Evolutionary conservation across 768 basidiomycete genomes (phyloP).

Genomic region (Leccinum arenicola): DNA sequence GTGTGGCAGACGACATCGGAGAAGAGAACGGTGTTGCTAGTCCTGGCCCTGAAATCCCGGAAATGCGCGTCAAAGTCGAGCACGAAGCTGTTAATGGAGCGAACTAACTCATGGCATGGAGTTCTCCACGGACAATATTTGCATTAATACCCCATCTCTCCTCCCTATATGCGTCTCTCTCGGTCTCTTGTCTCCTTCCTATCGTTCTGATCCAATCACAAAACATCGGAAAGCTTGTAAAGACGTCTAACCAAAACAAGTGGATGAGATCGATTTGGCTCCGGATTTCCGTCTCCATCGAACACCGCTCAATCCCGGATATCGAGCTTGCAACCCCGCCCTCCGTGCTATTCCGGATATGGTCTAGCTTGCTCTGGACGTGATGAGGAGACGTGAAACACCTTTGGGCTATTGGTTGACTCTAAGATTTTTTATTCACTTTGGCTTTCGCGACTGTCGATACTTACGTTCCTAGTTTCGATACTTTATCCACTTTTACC

Average conservation of each 20-base stretch:
- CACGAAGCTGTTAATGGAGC: constrained; percentile 25
- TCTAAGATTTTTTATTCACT: constrained; percentile 46
- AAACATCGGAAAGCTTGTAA: constrained; percentile 33
- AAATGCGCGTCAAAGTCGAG: constrained; percentile 44
- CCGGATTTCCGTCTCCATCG: constrained; percentile 33
- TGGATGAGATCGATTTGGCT: constrained; percentile 48
- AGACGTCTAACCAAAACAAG: constrained; percentile 31
- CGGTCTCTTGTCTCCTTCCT: constrained; percentile 18
- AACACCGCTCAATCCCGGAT: constrained; percentile 6
- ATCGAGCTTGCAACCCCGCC: constrained; percentile 10
- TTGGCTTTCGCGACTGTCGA: constrained; percentile 31
- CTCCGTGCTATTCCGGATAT: constrained; percentile 5
- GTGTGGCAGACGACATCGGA: constrained; percentile 22
- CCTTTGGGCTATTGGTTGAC: constrained; percentile 65
- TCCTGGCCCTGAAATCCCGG: constrained; percentile 31
- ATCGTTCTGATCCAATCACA: constrained; percentile 24
- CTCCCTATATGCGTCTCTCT: constrained; percentile 27
- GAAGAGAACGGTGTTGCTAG: constrained; percentile 24
- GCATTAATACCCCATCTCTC: constrained; percentile 30
- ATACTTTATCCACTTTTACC: constrained; percentile 33
- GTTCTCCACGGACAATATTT: constrained; percentile 28
- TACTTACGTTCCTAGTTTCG: constrained; percentile 24
- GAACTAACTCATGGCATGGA: constrained; percentile 16
- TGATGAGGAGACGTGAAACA: constrained; percentile 20
- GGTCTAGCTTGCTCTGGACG: constrained; percentile 3